phyloP scores from a whole-genome alignment of 495 filamentous ascomycete species.

The Podospora tetraspora region DNA sequence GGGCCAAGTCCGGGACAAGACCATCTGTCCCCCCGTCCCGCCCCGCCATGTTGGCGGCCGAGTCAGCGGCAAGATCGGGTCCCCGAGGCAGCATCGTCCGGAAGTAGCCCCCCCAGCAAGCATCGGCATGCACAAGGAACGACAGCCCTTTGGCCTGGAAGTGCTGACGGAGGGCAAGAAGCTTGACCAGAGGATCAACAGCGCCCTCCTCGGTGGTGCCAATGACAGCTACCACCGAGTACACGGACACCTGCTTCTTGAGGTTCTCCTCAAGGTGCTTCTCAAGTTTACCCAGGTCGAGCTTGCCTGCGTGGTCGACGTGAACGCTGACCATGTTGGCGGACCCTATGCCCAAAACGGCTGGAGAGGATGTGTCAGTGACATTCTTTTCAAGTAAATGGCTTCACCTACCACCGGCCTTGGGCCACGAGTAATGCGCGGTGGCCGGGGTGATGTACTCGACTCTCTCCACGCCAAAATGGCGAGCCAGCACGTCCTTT shows the following conservation, averaged over 20 bases:
- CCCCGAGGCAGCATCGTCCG: constrained; percentile 35
- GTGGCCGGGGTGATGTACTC: constrained; percentile 36
- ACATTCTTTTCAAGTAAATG: neutral
- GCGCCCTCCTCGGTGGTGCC: constrained; percentile 38
- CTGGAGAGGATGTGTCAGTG: constrained; percentile 1
- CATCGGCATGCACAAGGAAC: constrained; percentile 42
- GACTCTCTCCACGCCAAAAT: constrained; percentile 27
- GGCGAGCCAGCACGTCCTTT: constrained; percentile 31
- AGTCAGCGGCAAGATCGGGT: neutral
- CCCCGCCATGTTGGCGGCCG: neutral
- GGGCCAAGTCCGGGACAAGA: constrained; percentile 28
- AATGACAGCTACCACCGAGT: constrained; percentile 25
- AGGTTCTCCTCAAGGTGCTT: constrained; percentile 28
- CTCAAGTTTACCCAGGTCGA: constrained; percentile 33
- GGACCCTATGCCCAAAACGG: constrained; percentile 42
- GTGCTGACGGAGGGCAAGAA: constrained; percentile 35
- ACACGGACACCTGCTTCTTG: constrained; percentile 30
- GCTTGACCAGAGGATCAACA: constrained; percentile 34
- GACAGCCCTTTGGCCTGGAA: constrained; percentile 39
- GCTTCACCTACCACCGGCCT: constrained; percentile 25
- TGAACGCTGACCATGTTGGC: constrained; percentile 34
- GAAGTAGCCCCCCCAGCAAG: constrained; percentile 51
- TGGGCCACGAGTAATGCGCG: constrained; percentile 48
- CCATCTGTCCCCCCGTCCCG: constrained; percentile 23
- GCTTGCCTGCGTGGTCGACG: constrained; percentile 36